Evolutionary conservation across 2,329 filamentous ascomycete genomes (phyloP).

Genomic region (Beauveria sp.): DNA sequence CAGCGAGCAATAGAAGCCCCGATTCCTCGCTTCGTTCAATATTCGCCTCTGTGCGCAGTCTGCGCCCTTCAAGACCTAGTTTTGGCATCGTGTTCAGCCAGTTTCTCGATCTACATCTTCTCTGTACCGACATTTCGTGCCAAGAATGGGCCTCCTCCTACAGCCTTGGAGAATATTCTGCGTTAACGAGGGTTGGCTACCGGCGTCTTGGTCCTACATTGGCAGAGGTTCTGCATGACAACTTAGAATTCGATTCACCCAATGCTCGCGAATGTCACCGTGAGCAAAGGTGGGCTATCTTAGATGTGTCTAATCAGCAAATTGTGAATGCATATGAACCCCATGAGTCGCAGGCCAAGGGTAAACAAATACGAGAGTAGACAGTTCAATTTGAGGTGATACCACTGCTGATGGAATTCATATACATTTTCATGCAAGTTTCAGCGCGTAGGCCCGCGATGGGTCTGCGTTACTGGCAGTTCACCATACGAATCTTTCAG

Average conservation of each 20-base stretch:
- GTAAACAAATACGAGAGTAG: background rate
- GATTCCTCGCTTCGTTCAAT: background rate
- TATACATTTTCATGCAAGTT: too few relatives aligned
- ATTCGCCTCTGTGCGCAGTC: background rate
- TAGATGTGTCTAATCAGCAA: constrained; percentile 33
- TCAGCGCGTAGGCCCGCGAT: too few relatives aligned
- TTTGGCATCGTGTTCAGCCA: constrained; percentile 49
- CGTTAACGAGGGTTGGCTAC: constrained; percentile 11
- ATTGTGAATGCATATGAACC: constrained; percentile 32
- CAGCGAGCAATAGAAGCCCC: background rate
- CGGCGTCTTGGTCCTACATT: background rate
- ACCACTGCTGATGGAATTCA: background rate
- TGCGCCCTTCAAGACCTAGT: constrained; percentile 25
- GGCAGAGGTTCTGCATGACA: background rate
- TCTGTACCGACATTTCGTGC: constrained; percentile 38
- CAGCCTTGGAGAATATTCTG: background rate
- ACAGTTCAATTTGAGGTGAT: background rate
- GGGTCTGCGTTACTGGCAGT: too few relatives aligned
- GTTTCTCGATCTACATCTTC: constrained; percentile 46
- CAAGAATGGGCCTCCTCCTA: constrained; percentile 12
- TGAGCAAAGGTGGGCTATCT: constrained; percentile 47
- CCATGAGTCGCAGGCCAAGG: background rate
- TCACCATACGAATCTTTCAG: background rate
- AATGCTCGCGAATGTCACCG: constrained; percentile 20
- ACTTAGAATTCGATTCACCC: constrained; percentile 19